phyloP scores from a whole-genome alignment of 306 rosid genomes.

The Glycine tomentella region DNA sequence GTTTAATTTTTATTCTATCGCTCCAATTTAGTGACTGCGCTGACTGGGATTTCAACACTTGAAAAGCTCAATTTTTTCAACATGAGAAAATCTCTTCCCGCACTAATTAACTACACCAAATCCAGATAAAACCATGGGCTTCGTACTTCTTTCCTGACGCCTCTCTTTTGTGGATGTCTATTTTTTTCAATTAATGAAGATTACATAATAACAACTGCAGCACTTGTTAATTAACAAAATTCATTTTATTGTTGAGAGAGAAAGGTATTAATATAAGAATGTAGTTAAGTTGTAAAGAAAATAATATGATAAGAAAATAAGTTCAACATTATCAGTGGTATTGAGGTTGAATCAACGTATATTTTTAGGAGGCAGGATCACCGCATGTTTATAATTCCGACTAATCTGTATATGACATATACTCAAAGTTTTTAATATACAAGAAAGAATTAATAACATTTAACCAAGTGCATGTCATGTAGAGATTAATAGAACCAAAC shows the following conservation, averaged over 20 bases:
- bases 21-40: neutral
- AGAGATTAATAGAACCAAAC: neutral
- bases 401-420: neutral
- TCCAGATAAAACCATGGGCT: neutral
- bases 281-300: neutral
- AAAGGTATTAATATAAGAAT: neutral
- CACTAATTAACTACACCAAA: neutral
- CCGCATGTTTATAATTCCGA: neutral
- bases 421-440: neutral
- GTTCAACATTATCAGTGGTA: neutral
- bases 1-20: too few species aligned
- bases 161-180: neutral
- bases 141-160: neutral
- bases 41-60: too few species aligned
- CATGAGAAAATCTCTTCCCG: too few species aligned
- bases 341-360: neutral
- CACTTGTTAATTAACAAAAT: neutral
- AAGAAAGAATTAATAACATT: too few species aligned
- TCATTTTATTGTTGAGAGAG: neutral
- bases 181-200: too few species aligned
- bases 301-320: neutral
- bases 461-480: neutral
- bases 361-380: neutral
- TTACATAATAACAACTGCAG: neutral
- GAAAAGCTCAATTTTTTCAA: too few species aligned